Percentiles rank a stretch among this genome's conserved stretches.
phyloP scores from a whole-genome alignment of 73 alveolate species.

The Paramecium tetraurelia region DNA sequence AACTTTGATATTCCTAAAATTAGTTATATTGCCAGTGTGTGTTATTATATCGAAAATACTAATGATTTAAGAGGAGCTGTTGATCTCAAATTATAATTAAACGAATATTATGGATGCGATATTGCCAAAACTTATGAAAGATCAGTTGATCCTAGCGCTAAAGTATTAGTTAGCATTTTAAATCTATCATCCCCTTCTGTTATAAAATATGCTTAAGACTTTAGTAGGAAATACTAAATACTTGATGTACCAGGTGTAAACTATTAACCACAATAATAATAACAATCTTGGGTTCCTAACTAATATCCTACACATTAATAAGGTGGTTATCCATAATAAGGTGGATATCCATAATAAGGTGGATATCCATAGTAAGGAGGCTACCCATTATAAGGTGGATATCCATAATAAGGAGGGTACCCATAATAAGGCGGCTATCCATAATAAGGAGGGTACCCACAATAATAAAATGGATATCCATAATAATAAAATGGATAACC shows the following conservation, averaged over 20 bases:
- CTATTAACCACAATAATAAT: background rate
- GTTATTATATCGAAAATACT: background rate
- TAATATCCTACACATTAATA: background rate
- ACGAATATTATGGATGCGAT: background rate
- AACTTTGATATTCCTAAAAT: background rate
- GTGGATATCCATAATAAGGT: background rate
- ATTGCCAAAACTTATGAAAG: background rate
- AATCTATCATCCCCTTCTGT: background rate
- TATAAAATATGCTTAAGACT: background rate
- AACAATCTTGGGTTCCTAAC: background rate
- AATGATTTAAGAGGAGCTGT: background rate
- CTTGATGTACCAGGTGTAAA: background rate
- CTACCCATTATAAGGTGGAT: background rate
- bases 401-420: background rate
- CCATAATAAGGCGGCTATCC: background rate
- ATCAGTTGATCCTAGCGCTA: background rate
- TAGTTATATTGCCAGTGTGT: conserved; percentile 9
- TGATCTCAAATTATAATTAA: background rate
- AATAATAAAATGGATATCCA: background rate
- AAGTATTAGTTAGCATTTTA: background rate
- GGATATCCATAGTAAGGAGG: background rate
- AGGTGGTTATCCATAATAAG: background rate
- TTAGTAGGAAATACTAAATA: background rate
- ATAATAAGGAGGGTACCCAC: background rate
- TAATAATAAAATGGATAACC: background rate